phyloP scores from a whole-genome alignment of 1,284 basidiomycete species.

The Rhodofomes roseus region DNA sequence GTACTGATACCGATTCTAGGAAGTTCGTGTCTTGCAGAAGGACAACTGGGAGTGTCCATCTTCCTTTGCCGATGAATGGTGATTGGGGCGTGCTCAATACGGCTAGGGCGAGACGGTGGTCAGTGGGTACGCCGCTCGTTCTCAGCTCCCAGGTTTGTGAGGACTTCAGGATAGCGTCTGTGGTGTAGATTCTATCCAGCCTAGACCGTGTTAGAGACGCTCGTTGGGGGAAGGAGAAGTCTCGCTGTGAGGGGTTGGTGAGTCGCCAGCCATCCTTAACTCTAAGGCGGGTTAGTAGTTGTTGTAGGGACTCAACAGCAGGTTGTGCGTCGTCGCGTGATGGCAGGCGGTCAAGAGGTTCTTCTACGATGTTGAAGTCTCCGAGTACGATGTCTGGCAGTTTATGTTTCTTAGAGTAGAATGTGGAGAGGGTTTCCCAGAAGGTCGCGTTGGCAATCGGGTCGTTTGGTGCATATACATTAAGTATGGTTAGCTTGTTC shows the following conservation, averaged over 20 bases:
- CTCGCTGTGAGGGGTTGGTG: background rate
- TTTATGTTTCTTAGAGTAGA: no score
- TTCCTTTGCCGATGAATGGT: conserved; percentile 4
- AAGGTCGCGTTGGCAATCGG: no score
- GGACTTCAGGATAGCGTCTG: background rate
- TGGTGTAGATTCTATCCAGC: background rate
- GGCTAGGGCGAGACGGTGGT: background rate
- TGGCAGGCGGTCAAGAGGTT: background rate
- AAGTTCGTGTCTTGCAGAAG: background rate
- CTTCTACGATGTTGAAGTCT: no score
- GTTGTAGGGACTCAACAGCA: background rate
- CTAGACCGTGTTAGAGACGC: background rate
- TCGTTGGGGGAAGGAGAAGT: background rate
- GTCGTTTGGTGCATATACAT: no score
- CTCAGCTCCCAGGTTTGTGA: background rate
- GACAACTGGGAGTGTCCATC: background rate
- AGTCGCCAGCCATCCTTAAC: background rate
- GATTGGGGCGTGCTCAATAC: background rate
- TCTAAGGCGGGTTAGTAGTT: background rate
- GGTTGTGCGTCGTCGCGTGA: background rate
- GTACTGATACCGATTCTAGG: no score
- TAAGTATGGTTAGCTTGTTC: no score
- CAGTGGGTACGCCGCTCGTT: background rate
- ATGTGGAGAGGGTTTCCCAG: no score
- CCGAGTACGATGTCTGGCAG: no score